Evolutionary conservation across 495 filamentous ascomycete genomes (phyloP), one percentile per base, ranked within the genome.

Genomic region (Lasiosphaeriaceae sp.): DNA sequence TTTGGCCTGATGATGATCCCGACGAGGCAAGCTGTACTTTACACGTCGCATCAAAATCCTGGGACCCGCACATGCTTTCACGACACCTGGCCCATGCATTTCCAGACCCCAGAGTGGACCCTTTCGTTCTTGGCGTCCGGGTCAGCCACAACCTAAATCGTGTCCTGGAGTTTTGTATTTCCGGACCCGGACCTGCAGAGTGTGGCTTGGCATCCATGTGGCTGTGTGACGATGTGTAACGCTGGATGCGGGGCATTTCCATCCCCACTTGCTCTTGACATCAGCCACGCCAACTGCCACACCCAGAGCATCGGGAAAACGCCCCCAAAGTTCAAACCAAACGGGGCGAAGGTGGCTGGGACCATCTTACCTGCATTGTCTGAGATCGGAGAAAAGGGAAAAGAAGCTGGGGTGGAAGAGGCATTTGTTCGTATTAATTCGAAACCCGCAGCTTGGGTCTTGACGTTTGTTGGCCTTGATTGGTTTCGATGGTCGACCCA

Each of bases 1-100:
- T 11, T 43, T 43, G 39, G 39, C 4, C 12, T 43, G 39, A 5
- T 5, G 39, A 43, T 43, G 8, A 43, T 12, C 14, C 39, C 39
- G 1, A 47, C 16, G 37, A 39, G 50, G 44, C 56, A 58, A 58
- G 56, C 56, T 58, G 56, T 58, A 53, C 56, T 58, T 53, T 58
- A 53, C 56, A 58, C 56, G 56, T 58, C 56, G 19, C 56, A 54
- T 58, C 56, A 54, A 54, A 58, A 54, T 58, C 45, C 9, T 26
- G 14, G 45, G 39, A 43, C 39, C 39, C 39, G 39, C 37, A 48
- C 20, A 41, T 20, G 49, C 47, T 37, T 49, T 11, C n/a, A 37
- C 19, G 29, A 41, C 46, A 39, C 24, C 17, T 45, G 47, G 37
- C 44, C 50, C 56, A 24, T 39, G 56, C 41, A 21, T 47, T 11